phyloP scores from a whole-genome alignment of 257 asterid species.

The Leonotis leonurus region DNA sequence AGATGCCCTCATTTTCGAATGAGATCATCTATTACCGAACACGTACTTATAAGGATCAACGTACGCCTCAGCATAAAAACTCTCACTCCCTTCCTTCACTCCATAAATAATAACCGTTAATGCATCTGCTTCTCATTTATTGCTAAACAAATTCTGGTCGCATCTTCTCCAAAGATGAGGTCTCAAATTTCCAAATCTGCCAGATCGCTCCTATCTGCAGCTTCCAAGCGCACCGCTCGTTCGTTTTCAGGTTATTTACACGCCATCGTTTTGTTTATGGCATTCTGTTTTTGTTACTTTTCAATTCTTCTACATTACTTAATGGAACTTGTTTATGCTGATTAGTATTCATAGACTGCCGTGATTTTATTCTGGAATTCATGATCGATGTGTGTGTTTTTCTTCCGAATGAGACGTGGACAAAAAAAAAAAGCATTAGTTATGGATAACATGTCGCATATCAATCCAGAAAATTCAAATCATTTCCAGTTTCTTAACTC shows the following conservation, averaged over 20 bases:
- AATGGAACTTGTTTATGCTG: neutral
- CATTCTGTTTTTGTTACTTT: neutral
- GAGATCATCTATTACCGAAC: neutral
- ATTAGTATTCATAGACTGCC: neutral
- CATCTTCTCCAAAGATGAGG: slow-evolving; percentile 40
- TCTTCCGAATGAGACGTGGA: neutral
- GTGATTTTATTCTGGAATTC: neutral
- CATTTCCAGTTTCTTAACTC: too few species aligned
- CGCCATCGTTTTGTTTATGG: neutral
- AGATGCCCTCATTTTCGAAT: neutral
- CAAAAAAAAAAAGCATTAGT: too few species aligned
- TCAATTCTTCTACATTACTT: neutral
- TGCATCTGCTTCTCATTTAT: neutral
- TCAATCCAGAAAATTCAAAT: too few species aligned
- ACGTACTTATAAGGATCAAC: neutral
- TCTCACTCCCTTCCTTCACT: neutral
- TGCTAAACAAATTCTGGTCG: neutral
- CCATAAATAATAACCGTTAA: too few species aligned
- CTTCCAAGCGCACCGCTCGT: slow-evolving; percentile 64
- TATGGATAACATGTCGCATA: too few species aligned
- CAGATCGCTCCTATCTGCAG: slow-evolving; percentile 56
- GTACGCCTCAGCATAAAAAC: neutral
- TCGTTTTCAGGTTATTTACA: slow-evolving; percentile 42
- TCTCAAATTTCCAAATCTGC: slow-evolving; percentile 85
- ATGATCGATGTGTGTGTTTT: neutral